A percentile compares a stretch with the other conserved stretches of the same genome.
These are phyloP conservation scores for Talaromyces sp. DNA, from an alignment of 2,329 filamentous ascomycete genomes.

Conservation along the genomic window DNA sequence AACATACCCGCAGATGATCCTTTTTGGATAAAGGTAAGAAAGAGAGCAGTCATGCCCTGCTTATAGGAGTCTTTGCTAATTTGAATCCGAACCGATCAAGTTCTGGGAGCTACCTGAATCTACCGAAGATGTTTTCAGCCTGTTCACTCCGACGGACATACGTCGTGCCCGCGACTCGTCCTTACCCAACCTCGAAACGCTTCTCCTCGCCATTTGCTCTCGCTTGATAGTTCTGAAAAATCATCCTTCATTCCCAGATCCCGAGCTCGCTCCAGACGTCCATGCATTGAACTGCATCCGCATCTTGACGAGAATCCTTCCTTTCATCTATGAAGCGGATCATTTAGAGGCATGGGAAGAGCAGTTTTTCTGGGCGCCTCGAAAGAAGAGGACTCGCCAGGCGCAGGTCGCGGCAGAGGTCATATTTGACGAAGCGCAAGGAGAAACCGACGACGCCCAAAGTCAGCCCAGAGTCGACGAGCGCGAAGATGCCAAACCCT, in stretches of 20 bases:
- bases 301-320: constrained; percentile 80
- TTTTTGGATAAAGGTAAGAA: constrained; percentile 79
- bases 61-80: not conserved
- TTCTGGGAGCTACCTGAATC: constrained; percentile 98
- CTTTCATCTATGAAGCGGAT: constrained; percentile 88
- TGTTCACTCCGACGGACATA: constrained; percentile 85
- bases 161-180: constrained; percentile 80
- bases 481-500: constrained; percentile 75
- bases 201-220: constrained; percentile 77
- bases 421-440: constrained; percentile 71
- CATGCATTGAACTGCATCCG: constrained; percentile 95
- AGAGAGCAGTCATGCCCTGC: not conserved
- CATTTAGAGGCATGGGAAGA: constrained; percentile 80
- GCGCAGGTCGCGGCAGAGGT: constrained; percentile 66
- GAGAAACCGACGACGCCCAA: constrained; percentile 49
- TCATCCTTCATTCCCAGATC: constrained; percentile 84
- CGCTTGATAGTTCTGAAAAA: constrained; percentile 76
- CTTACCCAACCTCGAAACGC: constrained; percentile 81
- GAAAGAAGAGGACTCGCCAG: constrained; percentile 66
- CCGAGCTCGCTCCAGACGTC: constrained; percentile 72
- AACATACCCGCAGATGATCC: constrained; percentile 80
- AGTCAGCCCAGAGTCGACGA: constrained; percentile 48
- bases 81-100: constrained; percentile 49
- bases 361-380: constrained; percentile 80
- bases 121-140: constrained; percentile 90